Conservation (phyloP, 2,329 filamentous ascomycete species). For the Davidsoniella neocaledoniae region DNA sequence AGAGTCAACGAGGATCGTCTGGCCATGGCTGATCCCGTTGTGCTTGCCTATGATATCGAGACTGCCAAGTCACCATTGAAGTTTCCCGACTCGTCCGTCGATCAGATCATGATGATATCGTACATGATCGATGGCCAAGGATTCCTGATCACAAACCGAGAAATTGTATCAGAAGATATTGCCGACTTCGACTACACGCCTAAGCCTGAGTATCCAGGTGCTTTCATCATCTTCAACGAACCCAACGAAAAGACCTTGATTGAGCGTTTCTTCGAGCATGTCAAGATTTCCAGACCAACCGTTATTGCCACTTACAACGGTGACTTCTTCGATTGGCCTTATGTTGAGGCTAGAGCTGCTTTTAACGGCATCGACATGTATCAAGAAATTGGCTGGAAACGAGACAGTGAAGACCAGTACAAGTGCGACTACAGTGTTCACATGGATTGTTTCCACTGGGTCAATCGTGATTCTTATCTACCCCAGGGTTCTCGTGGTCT, state of each 20-base stretch:
- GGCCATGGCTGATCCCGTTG: constrained; percentile 84
- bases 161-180: constrained; percentile 96
- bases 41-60: constrained; percentile 98
- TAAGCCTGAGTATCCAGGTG: constrained; percentile 85
- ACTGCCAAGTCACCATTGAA: constrained; percentile 91
- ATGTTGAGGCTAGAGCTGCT: constrained; percentile 83
- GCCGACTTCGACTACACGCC: constrained; percentile 96
- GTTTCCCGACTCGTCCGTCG: constrained; percentile 84
- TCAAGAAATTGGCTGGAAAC: constrained; percentile 90
- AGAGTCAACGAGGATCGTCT: constrained; percentile 74
- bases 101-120: constrained; percentile 99
- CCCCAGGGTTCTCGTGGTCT: constrained; percentile 93
- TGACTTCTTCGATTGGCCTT: constrained; percentile 99
- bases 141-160: constrained; percentile 92
- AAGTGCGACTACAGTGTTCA: constrained; percentile 92
- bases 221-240: constrained; percentile 97
- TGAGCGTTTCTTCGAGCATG: constrained; percentile 85
- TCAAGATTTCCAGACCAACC: constrained; percentile 85
- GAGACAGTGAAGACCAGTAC: constrained; percentile 90
- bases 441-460: constrained; percentile 99
- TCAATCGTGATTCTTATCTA: constrained; percentile 94
- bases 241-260: constrained; percentile 76
- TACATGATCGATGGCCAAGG: constrained; percentile 99
- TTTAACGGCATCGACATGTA: constrained; percentile 98
- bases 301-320: constrained; percentile 99